Conservation (phyloP, 176 grass and related monocot species). For the Echinochloa phyllopogon region DNA sequence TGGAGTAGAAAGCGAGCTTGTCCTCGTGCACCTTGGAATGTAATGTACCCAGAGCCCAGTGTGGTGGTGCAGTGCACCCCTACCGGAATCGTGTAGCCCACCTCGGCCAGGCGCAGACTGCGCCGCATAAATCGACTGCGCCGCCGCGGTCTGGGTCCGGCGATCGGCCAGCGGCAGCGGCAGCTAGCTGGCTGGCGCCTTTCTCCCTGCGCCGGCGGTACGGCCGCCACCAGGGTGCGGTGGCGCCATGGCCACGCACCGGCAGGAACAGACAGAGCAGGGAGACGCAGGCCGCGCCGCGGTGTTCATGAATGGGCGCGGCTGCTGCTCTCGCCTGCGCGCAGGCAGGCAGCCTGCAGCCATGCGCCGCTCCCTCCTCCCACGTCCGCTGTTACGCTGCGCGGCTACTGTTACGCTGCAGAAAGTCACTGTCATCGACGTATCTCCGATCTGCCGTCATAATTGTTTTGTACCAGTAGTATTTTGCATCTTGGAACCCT, state of each 20-base stretch:
- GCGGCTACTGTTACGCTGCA: no score
- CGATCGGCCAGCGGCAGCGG: not conserved
- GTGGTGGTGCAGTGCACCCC: no score
- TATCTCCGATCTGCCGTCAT: no score
- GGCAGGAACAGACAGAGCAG: not conserved
- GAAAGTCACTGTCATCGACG: no score
- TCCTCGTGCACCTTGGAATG: not conserved
- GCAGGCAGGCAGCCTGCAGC: no score
- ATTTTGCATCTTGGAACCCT: no score
- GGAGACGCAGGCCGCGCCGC: not conserved
- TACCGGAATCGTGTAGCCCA: not conserved
- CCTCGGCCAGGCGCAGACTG: not conserved
- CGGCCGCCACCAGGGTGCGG: not conserved
- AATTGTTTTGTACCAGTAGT: no score
- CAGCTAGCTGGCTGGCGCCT: not conserved
- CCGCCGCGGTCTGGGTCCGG: no score
- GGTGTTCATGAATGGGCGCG: no score
- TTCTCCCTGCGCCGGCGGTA: constrained; percentile 6
- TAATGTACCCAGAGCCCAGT: not conserved
- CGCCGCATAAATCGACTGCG: not conserved
- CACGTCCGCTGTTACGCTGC: no score
- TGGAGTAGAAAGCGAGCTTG: not conserved
- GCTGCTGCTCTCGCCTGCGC: no score
- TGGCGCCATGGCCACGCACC: not conserved
- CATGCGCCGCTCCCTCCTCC: no score